Conservation (phyloP, 345 rosid genomes). For the Mangifera indica region DNA sequence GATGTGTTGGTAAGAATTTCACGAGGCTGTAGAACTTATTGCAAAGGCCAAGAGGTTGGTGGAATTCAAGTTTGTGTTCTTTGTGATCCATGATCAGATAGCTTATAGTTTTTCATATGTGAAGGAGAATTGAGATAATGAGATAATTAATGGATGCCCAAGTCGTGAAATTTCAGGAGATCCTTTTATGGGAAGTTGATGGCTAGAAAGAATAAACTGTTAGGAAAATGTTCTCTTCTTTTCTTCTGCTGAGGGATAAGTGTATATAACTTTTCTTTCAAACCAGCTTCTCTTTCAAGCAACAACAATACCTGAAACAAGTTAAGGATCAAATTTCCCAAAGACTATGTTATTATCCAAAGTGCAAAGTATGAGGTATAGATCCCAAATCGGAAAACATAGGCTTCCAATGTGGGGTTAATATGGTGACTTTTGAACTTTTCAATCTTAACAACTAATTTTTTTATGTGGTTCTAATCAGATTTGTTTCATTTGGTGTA, state of each 20-base stretch:
- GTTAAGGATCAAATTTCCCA: neutral
- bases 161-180: neutral
- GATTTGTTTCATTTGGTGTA: too few species aligned
- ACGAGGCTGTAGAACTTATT: conserved; percentile 35
- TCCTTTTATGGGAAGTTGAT: conserved; percentile 29
- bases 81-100: conserved; percentile 32
- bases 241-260: conserved; percentile 32
- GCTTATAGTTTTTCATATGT: conserved; percentile 5
- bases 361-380: too few species aligned
- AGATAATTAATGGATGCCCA: neutral
- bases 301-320: neutral
- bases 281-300: conserved; percentile 5
- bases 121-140: neutral
- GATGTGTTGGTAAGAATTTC: conserved; percentile 26
- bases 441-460: too few species aligned
- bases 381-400: too few species aligned
- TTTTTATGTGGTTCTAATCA: too few species aligned
- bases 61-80: neutral
- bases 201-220: conserved; percentile 8
- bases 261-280: neutral
- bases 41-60: conserved; percentile 37
- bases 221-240: conserved; percentile 12
- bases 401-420: too few species aligned
- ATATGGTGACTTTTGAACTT: too few species aligned
- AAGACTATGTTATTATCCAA: too few species aligned